A percentile compares a stretch with the other conserved stretches of the same genome.
Evolutionary conservation across 2,329 filamentous ascomycete species (phyloP).

Genomic region (Botrytis tulipae): DNA sequence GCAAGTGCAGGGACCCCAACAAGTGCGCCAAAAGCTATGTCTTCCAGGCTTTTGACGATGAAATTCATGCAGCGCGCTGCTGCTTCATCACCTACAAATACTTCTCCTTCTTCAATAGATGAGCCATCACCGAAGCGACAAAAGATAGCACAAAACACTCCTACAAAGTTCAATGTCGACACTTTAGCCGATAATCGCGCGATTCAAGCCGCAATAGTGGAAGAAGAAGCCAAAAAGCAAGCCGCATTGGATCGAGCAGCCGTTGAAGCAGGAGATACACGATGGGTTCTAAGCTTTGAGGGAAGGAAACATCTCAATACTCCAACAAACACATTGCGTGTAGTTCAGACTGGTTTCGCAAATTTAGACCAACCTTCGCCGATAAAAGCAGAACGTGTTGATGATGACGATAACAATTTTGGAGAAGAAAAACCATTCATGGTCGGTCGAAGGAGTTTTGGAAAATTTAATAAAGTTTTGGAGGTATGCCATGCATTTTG

Average conservation of each 20-base stretch:
- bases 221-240: slow-evolving; percentile 65
- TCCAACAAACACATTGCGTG: slow-evolving; percentile 44
- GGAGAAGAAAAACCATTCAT: slow-evolving; percentile 38
- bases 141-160: slow-evolving; percentile 45
- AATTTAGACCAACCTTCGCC: slow-evolving; percentile 44
- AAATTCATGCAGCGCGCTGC: slow-evolving; percentile 95
- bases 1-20: slow-evolving; percentile 27
- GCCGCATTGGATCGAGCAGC: slow-evolving; percentile 61
- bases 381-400: slow-evolving; percentile 22
- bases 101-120: slow-evolving; percentile 47
- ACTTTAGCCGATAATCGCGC: slow-evolving; percentile 56
- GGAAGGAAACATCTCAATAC: slow-evolving; percentile 38
- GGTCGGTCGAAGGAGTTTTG: slow-evolving; percentile 49
- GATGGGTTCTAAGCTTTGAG: slow-evolving; percentile 68
- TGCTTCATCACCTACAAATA: slow-evolving; percentile 52
- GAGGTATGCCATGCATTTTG: slow-evolving; percentile 35
- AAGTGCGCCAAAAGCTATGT: slow-evolving; percentile 66
- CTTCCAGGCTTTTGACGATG: slow-evolving; percentile 86
- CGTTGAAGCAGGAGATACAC: slow-evolving; percentile 64
- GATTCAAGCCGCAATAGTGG: slow-evolving; percentile 61
- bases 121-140: slow-evolving; percentile 62
- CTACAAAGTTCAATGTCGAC: slow-evolving; percentile 44
- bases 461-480: slow-evolving; percentile 45
- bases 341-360: slow-evolving; percentile 62
- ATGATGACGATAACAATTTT: slow-evolving; percentile 33